Base-by-base conservation (phyloP, 164 flowering plant genomes). In the Annona squamosa region DNA sequence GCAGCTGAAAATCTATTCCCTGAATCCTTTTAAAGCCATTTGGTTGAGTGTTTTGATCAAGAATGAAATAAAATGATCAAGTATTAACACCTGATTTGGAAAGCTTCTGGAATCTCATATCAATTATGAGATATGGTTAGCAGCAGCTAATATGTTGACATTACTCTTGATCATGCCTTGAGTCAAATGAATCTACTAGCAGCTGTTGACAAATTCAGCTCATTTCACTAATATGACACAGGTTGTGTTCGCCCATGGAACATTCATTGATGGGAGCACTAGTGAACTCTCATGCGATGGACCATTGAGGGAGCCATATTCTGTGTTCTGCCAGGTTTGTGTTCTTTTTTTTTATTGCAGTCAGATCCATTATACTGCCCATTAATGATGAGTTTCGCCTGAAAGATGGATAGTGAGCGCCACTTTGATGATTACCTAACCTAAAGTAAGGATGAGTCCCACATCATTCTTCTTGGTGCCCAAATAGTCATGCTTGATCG, bases 251-350 rank as follows among this genome's bases (percentile, higher is more conserved):
- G 97, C 93, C 73, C 89, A 93, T 85, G 91, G 96, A 71, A 90
- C 93, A 70, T 93, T 91, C 80, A 87, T 93, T 80, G 94, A 93
- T 77, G 98, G 98, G 64, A 91, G 98, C 78, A 92, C 94, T 9
- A 92, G 94, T 74, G 93, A 92, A 80, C 92, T 92, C 59, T 92
- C 96, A 67, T 92, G 96, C 72, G 96, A 92, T 77, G 96, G 94
- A 56, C 96, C 94, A n/a, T 77, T 92, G 44, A 84, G 98, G 78
- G 93, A 86, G 80, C 98, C 98, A 5, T 92, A 77, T 73, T 81
- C 83, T 19, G 87, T 89, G 12, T 87, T 80, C 74, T 89, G 93
- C 73, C 90, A 89, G 89, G 90, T 85, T 6, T n/a, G 79, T 68
- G 41, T 43, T 71, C 18, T 5, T 61, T 19, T 52, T n/a, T 26